These are phyloP conservation scores for Coemansia sp. DNA, from an alignment of 192 early-diverging fungal genomes.

Conservation along the genomic window DNA sequence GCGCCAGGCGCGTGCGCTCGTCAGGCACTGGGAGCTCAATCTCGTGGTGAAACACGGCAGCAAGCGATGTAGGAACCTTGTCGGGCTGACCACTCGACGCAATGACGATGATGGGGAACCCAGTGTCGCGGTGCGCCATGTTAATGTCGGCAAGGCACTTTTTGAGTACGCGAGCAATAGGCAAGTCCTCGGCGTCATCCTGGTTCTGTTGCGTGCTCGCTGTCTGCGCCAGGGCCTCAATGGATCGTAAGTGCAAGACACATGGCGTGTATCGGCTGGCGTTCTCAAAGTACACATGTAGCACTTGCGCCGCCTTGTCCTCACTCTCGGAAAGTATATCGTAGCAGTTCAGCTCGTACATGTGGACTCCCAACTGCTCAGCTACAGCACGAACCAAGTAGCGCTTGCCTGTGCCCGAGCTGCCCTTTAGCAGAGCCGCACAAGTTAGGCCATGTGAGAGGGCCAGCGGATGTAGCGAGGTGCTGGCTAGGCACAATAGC, in stretches of 20 bases:
- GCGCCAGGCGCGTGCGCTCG: slow-evolving; percentile 62
- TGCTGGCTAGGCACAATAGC: slow-evolving; percentile 62
- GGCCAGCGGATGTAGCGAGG: slow-evolving; percentile 74
- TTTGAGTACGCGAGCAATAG: slow-evolving; percentile 45
- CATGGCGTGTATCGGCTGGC: slow-evolving; percentile 76
- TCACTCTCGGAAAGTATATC: slow-evolving; percentile 79
- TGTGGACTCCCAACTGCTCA: slow-evolving; percentile 71
- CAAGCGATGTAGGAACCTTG: slow-evolving; percentile 72
- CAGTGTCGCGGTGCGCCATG: slow-evolving; percentile 47
- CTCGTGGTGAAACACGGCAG: slow-evolving; percentile 77
- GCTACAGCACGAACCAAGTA: slow-evolving; percentile 64
- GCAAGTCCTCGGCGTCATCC: slow-evolving; percentile 34
- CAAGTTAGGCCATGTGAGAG: slow-evolving; percentile 66
- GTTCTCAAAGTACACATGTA: slow-evolving; percentile 76
- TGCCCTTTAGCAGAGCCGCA: slow-evolving; percentile 73
- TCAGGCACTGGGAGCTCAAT: slow-evolving; percentile 71
- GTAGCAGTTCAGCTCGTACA: slow-evolving; percentile 77
- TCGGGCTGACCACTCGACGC: slow-evolving; percentile 79
- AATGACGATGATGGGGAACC: slow-evolving; percentile 71
- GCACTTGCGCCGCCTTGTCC: slow-evolving; percentile 70
- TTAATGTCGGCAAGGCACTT: slow-evolving; percentile 28
- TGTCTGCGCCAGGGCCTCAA: slow-evolving; percentile 73
- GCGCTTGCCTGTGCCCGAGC: slow-evolving; percentile 81
- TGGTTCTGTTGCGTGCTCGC: slow-evolving; percentile 34
- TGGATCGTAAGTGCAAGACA: slow-evolving; percentile 71